A percentile compares a stretch with the other conserved stretches of the same genome.
phyloP scores from a whole-genome alignment of 2,329 filamentous ascomycete species.

The Aureobasidium musti region DNA sequence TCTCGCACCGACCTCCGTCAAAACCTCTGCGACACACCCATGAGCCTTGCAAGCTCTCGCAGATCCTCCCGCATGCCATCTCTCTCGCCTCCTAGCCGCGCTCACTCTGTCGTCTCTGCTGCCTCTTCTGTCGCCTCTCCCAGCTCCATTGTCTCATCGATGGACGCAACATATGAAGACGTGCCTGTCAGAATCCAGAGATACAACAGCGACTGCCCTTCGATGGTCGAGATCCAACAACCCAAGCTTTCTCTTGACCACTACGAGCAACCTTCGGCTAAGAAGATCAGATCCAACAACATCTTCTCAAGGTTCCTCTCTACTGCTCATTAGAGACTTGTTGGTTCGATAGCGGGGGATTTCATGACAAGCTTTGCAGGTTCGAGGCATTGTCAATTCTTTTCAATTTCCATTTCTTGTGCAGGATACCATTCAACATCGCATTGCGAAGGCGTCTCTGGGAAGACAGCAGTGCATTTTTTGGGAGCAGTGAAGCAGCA shows the following conservation, averaged over 20 bases:
- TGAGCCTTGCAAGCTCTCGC: slow-evolving; percentile 36
- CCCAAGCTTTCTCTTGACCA: slow-evolving; percentile 36
- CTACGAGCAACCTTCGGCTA: slow-evolving; percentile 39
- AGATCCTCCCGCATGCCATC: slow-evolving; percentile 51
- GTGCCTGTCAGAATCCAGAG: slow-evolving; percentile 42
- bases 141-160: slow-evolving; percentile 41
- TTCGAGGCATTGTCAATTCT: slow-evolving; percentile 23
- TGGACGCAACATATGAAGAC: slow-evolving; percentile 36
- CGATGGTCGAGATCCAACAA: slow-evolving; percentile 47
- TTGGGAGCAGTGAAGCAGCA: not conserved
- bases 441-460: slow-evolving; percentile 28
- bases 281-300: slow-evolving; percentile 43
- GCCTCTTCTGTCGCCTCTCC: slow-evolving; percentile 41
- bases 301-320: slow-evolving; percentile 45
- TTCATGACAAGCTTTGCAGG: slow-evolving; percentile 28
- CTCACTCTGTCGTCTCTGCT: slow-evolving; percentile 42
- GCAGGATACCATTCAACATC: slow-evolving; percentile 27
- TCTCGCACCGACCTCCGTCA: slow-evolving; percentile 39
- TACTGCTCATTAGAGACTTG: slow-evolving; percentile 33
- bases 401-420: slow-evolving; percentile 17
- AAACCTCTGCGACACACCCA: slow-evolving; percentile 43
- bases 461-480: slow-evolving; percentile 7
- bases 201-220: slow-evolving; percentile 48
- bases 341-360: not conserved
- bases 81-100: slow-evolving; percentile 49